Evolutionary conservation across 768 basidiomycete genomes (phyloP).

Genomic region (Psilocybe tampanensis): DNA sequence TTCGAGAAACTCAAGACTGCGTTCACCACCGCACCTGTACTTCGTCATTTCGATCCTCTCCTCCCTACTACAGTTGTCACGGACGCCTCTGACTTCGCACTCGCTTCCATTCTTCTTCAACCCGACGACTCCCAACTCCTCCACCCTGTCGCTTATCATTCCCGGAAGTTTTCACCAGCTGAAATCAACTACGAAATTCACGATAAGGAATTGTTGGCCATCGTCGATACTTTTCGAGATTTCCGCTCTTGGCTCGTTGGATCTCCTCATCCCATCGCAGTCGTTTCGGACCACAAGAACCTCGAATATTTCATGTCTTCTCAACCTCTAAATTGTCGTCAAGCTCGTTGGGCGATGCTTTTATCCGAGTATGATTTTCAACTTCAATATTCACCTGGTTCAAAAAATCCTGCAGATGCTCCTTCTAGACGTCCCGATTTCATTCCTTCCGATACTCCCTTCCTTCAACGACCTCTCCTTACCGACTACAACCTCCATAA

Average conservation of each 20-base stretch:
- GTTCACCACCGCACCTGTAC: conserved; percentile 26
- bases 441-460: too few species aligned
- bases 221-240: conserved; percentile 35
- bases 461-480: too few species aligned
- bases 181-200: conserved; percentile 49
- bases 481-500: too few species aligned
- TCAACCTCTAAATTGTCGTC: conserved; percentile 9
- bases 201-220: conserved; percentile 51
- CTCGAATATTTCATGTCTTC: conserved; percentile 4
- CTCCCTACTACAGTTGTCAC: conserved; percentile 28
- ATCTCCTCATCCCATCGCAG: conserved; percentile 18
- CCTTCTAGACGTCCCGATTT: conserved; percentile 13
- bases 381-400: conserved; percentile 9
- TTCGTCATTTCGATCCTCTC: conserved; percentile 19
- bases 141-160: conserved; percentile 41
- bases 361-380: conserved; percentile 14
- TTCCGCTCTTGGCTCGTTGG: conserved; percentile 30
- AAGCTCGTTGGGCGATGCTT: conserved; percentile 14
- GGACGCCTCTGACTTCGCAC: conserved; percentile 32
- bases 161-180: conserved; percentile 26
- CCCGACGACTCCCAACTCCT: conserved; percentile 21
- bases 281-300: conserved; percentile 17
- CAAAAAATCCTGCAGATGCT: conserved; percentile 13
- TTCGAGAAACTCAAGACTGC: conserved; percentile 31
- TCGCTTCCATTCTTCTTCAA: conserved; percentile 35